A percentile compares a stretch with the other conserved stretches of the same genome.
Conservation (phyloP, 306 rosid genomes). For the Canavalia gladiata region DNA sequence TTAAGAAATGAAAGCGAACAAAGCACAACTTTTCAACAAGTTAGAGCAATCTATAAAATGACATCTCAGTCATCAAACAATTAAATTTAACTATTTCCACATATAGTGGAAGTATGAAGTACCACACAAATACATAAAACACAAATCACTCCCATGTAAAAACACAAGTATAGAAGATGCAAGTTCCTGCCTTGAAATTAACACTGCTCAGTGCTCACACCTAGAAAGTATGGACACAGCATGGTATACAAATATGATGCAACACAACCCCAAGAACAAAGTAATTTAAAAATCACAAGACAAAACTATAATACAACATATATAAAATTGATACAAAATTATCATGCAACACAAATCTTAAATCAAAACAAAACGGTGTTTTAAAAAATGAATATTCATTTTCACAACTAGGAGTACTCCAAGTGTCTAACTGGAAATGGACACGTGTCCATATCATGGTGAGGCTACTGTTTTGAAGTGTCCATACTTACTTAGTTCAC, state of each 20-base stretch:
- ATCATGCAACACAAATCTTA: not conserved
- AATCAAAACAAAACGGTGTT: not conserved
- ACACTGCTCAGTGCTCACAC: not conserved
- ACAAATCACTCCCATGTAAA: not conserved
- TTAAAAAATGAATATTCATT: not conserved
- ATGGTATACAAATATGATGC: not conserved
- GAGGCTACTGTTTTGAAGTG: not conserved
- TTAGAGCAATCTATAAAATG: slow-evolving; percentile 14
- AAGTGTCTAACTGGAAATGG: not conserved
- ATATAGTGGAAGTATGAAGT: not conserved
- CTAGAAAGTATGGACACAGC: not conserved
- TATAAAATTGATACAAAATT: not conserved
- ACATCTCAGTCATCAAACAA: slow-evolving; percentile 13
- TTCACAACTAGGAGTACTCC: no score
- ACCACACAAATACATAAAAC: slow-evolving; percentile 15
- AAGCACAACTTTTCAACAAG: not conserved
- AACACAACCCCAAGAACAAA: not conserved
- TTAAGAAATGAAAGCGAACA: slow-evolving; percentile 23
- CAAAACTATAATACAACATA: not conserved
- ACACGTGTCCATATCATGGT: not conserved
- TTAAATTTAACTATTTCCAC: slow-evolving; percentile 17
- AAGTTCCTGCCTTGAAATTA: slow-evolving; percentile 3
- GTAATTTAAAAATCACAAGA: not conserved
- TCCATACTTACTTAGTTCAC: not conserved
- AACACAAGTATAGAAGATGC: slow-evolving; percentile 1